A percentile compares a stretch with the other conserved stretches of the same genome.
phyloP scores from a whole-genome alignment of 163 green algal species.

The Botryococcus braunii region DNA sequence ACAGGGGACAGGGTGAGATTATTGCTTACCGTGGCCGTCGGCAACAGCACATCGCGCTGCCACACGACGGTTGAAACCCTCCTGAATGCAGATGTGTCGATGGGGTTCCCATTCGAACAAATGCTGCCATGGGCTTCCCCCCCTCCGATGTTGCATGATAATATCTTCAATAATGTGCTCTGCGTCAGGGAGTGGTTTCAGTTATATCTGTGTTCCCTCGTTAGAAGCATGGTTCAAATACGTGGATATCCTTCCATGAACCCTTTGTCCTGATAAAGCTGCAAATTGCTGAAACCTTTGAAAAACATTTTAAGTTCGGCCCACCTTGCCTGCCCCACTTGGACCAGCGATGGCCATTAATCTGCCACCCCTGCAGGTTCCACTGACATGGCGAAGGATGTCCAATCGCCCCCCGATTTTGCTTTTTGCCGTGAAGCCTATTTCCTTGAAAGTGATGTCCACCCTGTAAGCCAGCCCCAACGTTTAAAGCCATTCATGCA shows the following conservation, averaged over 20 bases:
- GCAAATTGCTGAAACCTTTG: too few relatives aligned
- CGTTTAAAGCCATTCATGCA: too few relatives aligned
- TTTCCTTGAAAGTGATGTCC: conserved; percentile 34
- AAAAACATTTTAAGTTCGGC: too few relatives aligned
- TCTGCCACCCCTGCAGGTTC: conserved; percentile 15
- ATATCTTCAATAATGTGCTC: conserved; percentile 14
- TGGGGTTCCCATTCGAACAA: conserved; percentile 18
- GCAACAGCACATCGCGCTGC: conserved; percentile 13
- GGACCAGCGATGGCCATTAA: conserved; percentile 42
- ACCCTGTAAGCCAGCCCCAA: too few relatives aligned
- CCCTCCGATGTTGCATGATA: conserved; percentile 19
- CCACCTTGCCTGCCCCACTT: conserved; percentile 22
- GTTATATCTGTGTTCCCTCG: neutral
- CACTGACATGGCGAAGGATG: conserved; percentile 35
- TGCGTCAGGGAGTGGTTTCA: neutral
- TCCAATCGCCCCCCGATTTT: conserved; percentile 2
- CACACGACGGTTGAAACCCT: conserved; percentile 20
- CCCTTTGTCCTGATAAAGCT: too few relatives aligned
- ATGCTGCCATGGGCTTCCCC: conserved; percentile 20
- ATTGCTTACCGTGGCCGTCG: conserved; percentile 17
- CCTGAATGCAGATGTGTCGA: conserved; percentile 8
- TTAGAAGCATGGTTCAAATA: neutral
- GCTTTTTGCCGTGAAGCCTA: conserved; percentile 59
- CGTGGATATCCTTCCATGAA: too few relatives aligned
- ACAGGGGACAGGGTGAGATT: too few relatives aligned